phyloP scores from a whole-genome alignment of 1,284 basidiomycete genomes.

The Ceratobasidium sp. region DNA sequence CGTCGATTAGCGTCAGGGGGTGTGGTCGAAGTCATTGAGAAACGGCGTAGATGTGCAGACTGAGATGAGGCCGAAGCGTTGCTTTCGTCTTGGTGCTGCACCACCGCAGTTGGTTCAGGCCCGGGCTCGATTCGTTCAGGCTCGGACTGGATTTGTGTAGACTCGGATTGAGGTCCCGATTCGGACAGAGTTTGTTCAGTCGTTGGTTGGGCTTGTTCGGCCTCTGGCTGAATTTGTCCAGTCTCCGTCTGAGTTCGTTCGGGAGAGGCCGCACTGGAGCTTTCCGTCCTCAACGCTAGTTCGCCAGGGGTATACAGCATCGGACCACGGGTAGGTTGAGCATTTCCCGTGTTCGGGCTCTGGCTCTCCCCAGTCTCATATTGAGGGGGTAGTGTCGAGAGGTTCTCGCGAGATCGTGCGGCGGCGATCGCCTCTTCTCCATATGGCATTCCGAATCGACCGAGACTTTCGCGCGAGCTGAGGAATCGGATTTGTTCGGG shows the following conservation, averaged over 20 bases:
- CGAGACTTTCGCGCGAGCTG: conserved; percentile 56
- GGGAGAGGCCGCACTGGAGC: background rate
- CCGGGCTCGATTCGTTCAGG: background rate
- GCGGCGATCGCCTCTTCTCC: conserved; percentile 58
- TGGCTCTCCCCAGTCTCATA: too few relatives aligned
- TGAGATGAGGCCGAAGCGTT: background rate
- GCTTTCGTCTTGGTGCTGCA: background rate
- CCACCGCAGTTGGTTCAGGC: background rate
- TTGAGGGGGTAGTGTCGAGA: conserved; percentile 1
- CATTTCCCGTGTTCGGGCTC: too few relatives aligned
- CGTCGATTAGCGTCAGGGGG: conserved; percentile 1
- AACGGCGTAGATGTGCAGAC: conserved; percentile 1
- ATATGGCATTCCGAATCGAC: conserved; percentile 60
- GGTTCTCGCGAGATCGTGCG: conserved; percentile 44
- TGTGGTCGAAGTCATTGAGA: background rate
- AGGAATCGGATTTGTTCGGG: conserved; percentile 61
- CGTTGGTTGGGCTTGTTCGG: background rate
- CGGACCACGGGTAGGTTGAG: background rate
- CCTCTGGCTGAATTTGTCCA: too few relatives aligned
- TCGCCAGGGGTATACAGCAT: background rate
- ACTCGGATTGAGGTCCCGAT: background rate
- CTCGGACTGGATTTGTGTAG: background rate
- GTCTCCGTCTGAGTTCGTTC: background rate
- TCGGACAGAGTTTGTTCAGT: too few relatives aligned
- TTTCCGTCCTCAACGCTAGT: background rate